These are phyloP conservation scores for Leccinum fibrillosum DNA, from an alignment of 768 basidiomycete species.

Conservation along the genomic window DNA sequence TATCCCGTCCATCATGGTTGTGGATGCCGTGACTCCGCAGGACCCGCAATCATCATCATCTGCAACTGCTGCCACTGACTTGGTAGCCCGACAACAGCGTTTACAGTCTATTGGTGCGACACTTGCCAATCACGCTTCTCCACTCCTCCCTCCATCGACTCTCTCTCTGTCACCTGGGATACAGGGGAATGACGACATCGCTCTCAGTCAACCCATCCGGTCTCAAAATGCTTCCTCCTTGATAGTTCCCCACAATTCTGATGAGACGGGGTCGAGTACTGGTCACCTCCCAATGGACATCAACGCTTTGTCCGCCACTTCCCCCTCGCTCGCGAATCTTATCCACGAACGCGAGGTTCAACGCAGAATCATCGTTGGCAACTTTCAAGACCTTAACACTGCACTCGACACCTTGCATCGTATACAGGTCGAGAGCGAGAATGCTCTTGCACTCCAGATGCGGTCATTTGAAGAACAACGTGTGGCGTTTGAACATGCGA, in stretches of 20 bases:
- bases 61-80: not conserved
- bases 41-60: conserved; percentile 1
- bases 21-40: not conserved
- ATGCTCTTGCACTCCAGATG: conserved; percentile 8
- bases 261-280: not conserved
- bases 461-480: conserved; percentile 18
- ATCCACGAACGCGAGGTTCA: conserved; percentile 12
- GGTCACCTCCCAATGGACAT: not conserved
- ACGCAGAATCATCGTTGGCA: conserved; percentile 7
- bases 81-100: conserved; percentile 10
- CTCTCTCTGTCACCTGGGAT: conserved; percentile 9
- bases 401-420: conserved; percentile 5
- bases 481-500: conserved; percentile 20
- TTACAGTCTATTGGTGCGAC: conserved; percentile 13
- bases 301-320: not conserved
- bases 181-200: not conserved
- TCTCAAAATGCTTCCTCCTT: not conserved
- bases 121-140: conserved; percentile 10
- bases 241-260: conserved; percentile 5
- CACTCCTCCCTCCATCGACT: not conserved
- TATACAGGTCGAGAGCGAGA: conserved; percentile 17
- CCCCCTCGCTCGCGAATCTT: conserved; percentile 1
- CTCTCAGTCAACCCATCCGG: not conserved
- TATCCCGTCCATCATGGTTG: not conserved
- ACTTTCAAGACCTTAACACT: conserved; percentile 10